Evolutionary conservation across 257 asterid genomes (phyloP), one percentile per base, ranked within the genome.

Genomic region (Solanum piurae): DNA sequence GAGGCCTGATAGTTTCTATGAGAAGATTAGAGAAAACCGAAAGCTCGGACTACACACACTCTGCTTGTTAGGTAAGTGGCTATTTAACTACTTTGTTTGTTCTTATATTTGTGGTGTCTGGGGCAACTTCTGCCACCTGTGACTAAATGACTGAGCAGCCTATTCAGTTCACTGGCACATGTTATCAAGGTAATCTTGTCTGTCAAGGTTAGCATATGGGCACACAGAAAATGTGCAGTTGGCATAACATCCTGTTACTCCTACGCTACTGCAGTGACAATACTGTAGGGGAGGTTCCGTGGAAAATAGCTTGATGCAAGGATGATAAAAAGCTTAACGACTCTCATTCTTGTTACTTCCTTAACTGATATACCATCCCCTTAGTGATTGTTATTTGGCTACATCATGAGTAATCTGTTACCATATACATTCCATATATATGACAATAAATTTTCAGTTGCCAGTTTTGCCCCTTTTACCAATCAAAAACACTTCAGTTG

Each of bases 1-100:
- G 99, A 94, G 98, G 88, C 99, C 99, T 3, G 99, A 94, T 88
- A 97, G 99, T 89, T 97, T 97, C 77, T 96, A 96, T 58, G 98
- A 95, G 87, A 95, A 92, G 90, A 95, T 97, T 83, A 92, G 90
- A 82, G 92, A 92, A 73, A 97, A 94, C 62, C 91, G 93, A 73
- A 83, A 87, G 38, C 92, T 94, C 87, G 98, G 98, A 72, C 89
- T 95, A 86, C 98, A 95, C 89, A 95, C 98, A 2, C 98, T 95
- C 86, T 97, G 99, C 91, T 92, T 97, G 84, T 94, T 95, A 91
- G 98, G 99, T 96, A 89, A 86, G 72, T 80, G 55, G 85, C 20
- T 44, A 42, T 25, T 12, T 79, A 79, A 79, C 64, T 44, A 44
- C 38, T 25, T 80, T 55, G 2, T 52, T 55, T 49, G 86, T 42